Conservation (phyloP, 2,329 filamentous ascomycete species). For the Fusarium lateritium region DNA sequence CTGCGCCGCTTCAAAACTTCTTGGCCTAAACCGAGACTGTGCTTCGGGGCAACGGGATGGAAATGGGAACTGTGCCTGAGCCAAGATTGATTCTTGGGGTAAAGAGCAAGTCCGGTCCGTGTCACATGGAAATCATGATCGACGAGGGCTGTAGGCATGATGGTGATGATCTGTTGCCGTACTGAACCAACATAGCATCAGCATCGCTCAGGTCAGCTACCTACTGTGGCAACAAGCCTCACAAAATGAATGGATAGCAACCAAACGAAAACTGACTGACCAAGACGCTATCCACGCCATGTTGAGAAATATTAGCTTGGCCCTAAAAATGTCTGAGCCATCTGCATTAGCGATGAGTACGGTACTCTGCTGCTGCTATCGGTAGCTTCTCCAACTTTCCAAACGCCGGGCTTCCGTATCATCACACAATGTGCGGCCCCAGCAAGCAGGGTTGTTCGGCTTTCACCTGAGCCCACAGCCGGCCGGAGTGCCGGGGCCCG, state of each 20-base stretch:
- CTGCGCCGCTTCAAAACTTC: conserved; percentile 18
- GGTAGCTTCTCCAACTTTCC: conserved; percentile 38
- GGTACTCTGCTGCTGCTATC: background rate
- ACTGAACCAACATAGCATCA: background rate
- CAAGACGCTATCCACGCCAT: background rate
- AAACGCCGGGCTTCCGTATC: conserved; percentile 2
- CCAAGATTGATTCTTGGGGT: conserved; percentile 24
- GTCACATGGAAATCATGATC: conserved; percentile 21
- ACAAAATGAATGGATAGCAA: background rate
- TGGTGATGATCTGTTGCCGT: background rate
- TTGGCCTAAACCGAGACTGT: conserved; percentile 16
- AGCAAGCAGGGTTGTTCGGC: conserved; percentile 37
- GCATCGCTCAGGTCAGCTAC: background rate
- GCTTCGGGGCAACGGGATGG: conserved; percentile 24
- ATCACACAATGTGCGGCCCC: conserved; percentile 27
- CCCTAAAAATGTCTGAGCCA: conserved; percentile 16
- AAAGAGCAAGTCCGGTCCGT: conserved; percentile 15
- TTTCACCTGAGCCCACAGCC: conserved; percentile 39
- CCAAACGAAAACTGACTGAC: background rate
- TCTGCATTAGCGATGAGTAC: conserved; percentile 14
- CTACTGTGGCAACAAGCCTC: background rate
- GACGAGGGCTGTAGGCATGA: background rate
- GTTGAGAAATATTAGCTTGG: background rate
- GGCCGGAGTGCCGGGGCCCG: conserved; percentile 38
- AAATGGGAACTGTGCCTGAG: conserved; percentile 3